Conservation (phyloP, 257 asterid species). For the Jacaranda mimosifolia region DNA sequence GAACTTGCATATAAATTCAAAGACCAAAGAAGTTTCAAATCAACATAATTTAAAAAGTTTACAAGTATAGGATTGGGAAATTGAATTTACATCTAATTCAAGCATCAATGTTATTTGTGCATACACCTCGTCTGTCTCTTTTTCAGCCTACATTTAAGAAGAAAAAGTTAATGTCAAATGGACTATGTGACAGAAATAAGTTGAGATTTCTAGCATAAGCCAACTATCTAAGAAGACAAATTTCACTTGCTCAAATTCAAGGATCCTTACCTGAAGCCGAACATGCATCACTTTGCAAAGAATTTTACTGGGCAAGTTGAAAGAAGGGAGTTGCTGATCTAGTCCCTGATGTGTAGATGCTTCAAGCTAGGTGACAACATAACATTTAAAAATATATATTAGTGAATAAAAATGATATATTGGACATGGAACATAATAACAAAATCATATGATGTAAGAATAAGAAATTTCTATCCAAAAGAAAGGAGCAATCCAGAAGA, state of each 20-base stretch:
- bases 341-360: slow-evolving; percentile 92
- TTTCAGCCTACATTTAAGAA: slow-evolving; percentile 11
- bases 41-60: not conserved
- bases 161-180: not conserved
- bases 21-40: not conserved
- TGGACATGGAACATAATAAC: not conserved
- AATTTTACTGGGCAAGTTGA: slow-evolving; percentile 87
- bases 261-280: slow-evolving; percentile 72
- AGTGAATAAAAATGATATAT: not conserved
- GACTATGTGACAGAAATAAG: not conserved
- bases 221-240: not conserved
- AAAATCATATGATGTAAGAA: not conserved
- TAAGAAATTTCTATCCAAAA: not conserved
- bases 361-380: slow-evolving; percentile 73
- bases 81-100: slow-evolving; percentile 2
- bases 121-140: slow-evolving; percentile 12
- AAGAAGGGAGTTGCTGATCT: slow-evolving; percentile 92
- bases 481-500: not conserved
- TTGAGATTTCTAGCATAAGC: not conserved
- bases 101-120: slow-evolving; percentile 3
- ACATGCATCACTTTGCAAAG: slow-evolving; percentile 93
- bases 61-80: not conserved
- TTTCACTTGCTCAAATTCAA: slow-evolving; percentile 25
- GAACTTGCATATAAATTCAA: not conserved
- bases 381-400: slow-evolving; percentile 6